phyloP scores from a whole-genome alignment of 1,139 yeast genomes.

The Pichia sp. region DNA sequence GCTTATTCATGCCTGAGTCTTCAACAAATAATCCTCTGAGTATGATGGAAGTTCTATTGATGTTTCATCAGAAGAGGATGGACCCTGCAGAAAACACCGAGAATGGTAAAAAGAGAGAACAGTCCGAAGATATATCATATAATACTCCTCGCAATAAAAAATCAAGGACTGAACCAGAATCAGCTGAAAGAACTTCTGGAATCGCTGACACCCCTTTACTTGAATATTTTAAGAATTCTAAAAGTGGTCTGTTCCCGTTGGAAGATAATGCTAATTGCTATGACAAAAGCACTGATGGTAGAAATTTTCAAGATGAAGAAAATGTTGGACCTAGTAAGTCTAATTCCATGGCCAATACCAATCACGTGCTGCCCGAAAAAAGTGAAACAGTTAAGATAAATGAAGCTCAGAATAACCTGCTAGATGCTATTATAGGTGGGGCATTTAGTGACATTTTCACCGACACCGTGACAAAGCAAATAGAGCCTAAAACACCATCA shows the following conservation, averaged over 20 bases:
- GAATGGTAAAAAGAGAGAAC: not conserved
- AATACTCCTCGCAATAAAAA: conserved; percentile 15
- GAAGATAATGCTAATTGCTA: conserved; percentile 3
- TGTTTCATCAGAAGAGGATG: conserved; percentile 1
- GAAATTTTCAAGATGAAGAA: no score
- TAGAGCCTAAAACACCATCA: conserved; percentile 9
- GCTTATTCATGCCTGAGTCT: conserved; percentile 42
- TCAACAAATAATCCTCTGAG: conserved; percentile 23
- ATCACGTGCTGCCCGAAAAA: not conserved
- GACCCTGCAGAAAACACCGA: not conserved
- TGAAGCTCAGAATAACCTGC: conserved; percentile 8
- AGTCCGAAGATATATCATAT: not conserved
- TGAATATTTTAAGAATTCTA: conserved; percentile 14
- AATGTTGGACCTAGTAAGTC: not conserved
- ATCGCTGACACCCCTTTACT: conserved; percentile 15
- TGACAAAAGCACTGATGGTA: no score
- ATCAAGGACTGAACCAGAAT: not conserved
- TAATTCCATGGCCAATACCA: not conserved
- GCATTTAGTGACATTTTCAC: conserved; percentile 50
- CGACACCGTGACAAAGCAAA: conserved; percentile 38
- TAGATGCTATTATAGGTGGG: conserved; percentile 32
- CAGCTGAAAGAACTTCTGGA: not conserved
- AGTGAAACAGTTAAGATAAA: not conserved
- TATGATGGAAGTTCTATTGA: conserved; percentile 15
- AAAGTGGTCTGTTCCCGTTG: conserved; percentile 11